Conservation (phyloP, 495 filamentous ascomycete genomes). For the Parmelia sp. region DNA sequence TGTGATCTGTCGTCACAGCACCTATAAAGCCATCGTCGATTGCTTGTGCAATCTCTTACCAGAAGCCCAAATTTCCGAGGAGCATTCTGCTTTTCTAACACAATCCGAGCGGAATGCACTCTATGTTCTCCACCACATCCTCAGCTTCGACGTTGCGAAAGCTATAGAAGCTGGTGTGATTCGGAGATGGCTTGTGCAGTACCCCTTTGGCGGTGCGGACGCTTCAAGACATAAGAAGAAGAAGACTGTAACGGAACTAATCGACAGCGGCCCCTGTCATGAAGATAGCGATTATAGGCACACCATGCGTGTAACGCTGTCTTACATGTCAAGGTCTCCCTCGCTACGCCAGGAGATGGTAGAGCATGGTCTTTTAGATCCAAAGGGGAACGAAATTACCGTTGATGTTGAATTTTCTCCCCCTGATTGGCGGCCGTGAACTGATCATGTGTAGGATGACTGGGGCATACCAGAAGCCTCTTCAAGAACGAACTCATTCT, state of each 20-base stretch:
- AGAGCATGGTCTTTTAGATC: constrained; percentile 35
- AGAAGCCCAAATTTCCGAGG: constrained; percentile 23
- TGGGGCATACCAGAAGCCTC: neutral
- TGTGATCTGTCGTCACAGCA: neutral
- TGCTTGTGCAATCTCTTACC: constrained; percentile 46
- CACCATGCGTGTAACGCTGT: constrained; percentile 42
- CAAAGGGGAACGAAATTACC: constrained; percentile 11
- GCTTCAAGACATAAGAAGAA: constrained; percentile 8
- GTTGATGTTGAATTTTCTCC: neutral
- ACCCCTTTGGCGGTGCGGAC: constrained; percentile 36
- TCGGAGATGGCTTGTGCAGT: constrained; percentile 43
- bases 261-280: neutral
- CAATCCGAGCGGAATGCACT: constrained; percentile 27
- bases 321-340: constrained; percentile 30
- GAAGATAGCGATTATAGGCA: constrained; percentile 27
- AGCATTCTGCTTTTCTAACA: constrained; percentile 31
- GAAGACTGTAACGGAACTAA: constrained; percentile 1
- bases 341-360: constrained; percentile 40
- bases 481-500: neutral
- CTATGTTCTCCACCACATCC: constrained; percentile 12
- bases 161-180: constrained; percentile 42
- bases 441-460: neutral
- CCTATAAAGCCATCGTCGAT: constrained; percentile 38
- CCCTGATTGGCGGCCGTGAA: neutral
- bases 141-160: neutral